Percentiles rank a stretch among this genome's conserved stretches.
Conservation (phyloP, 805 yeast species). For the Teunomyces pallodes region DNA sequence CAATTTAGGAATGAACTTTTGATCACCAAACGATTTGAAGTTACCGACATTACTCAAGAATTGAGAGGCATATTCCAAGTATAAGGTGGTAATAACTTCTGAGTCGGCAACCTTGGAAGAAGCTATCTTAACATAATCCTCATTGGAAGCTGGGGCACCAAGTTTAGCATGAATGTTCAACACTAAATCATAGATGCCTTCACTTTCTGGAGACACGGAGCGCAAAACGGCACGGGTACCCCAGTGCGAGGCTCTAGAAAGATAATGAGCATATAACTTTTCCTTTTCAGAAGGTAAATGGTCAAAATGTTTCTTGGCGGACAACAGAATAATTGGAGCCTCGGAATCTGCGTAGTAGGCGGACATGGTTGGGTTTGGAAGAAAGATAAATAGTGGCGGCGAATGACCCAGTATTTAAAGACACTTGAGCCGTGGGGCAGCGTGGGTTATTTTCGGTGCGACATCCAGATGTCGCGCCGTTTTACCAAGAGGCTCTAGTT, state of each 20-base stretch:
- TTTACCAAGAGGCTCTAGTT: not conserved
- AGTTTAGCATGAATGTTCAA: constrained; percentile 53
- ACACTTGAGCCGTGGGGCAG: not conserved
- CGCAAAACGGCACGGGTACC: constrained; percentile 79
- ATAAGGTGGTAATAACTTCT: constrained; percentile 39
- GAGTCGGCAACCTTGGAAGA: constrained; percentile 25
- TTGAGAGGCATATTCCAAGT: constrained; percentile 74
- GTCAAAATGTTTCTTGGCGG: constrained; percentile 68
- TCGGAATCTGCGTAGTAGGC: constrained; percentile 35
- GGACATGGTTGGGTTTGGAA: constrained; percentile 3
- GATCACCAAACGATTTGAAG: constrained; percentile 85
- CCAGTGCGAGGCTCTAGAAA: constrained; percentile 79
- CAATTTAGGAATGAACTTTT: constrained; percentile 74
- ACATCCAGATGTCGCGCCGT: constrained; percentile 3
- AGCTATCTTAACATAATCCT: constrained; percentile 38
- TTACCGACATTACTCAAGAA: constrained; percentile 73
- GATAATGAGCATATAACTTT: constrained; percentile 71
- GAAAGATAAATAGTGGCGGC: not conserved
- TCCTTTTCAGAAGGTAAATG: constrained; percentile 58
- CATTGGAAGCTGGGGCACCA: constrained; percentile 41
- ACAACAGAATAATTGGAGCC: constrained; percentile 44
- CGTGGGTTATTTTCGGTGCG: not conserved
- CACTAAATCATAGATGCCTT: constrained; percentile 68
- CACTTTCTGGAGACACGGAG: constrained; percentile 82
- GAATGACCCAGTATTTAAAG: not conserved